Evolutionary conservation across 768 basidiomycete genomes (phyloP), one percentile per base, ranked within the genome.

Genomic region (Saitozyma podzolica): DNA sequence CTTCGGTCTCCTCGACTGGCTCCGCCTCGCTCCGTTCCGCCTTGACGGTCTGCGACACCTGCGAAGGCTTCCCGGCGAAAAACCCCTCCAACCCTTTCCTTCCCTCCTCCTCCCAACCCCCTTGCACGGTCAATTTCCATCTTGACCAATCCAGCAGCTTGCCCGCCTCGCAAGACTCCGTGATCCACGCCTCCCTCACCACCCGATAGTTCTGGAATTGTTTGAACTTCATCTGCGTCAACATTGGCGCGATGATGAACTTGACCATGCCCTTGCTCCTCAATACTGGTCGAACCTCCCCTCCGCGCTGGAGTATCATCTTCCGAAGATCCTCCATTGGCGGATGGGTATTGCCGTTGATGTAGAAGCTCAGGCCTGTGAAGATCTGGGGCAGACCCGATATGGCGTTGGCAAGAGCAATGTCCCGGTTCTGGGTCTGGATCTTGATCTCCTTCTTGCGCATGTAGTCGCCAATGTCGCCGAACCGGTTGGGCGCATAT

Each of bases 201-300:
- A 98, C 89, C 76, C 93, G 96, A 88, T 95, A 89, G 48, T 88
- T 79, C 77, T 88, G 85, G 79, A 93, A 97, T 70, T 95, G 92
- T 19, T 85, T 85, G 50, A 92, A 84, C 80, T 98, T 99, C 48
- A 87, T 86, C 0, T 91, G 88, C 0, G 95, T 97, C 50, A 99
- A 84, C 40, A 90, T 89, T 66, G 88, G 89, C 4, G 96, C 95
- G 54, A 99, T 83, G 69, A 99, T 88, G 76, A 54, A 75, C 43
- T 75, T 70, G 10, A 75, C 74, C 63, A 72, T 65, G 29, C 71
- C 71, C 52, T 75, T 75, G 50, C 56, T 73, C 45, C 71, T 20
- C 37, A 75, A 53, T 1, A 72, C 68, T 71, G 19, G 86, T 82
- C 80, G 91, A 89, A 80, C 84, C 86, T 80, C 80, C 3, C 94